Conservation (phyloP, 139 green algal species). For the Picochlorum sp. region DNA sequence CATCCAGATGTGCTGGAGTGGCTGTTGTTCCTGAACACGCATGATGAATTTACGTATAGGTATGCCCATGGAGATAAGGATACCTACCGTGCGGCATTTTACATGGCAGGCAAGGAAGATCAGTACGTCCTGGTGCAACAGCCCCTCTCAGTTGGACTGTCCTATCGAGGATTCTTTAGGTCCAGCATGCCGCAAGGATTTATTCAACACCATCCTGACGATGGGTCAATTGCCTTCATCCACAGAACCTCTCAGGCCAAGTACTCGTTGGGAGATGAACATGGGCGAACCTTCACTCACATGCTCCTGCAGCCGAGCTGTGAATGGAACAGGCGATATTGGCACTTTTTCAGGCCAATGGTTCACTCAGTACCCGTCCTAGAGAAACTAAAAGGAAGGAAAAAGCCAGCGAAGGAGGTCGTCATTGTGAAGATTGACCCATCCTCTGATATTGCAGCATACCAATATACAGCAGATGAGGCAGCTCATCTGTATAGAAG, state of each 20-base stretch:
- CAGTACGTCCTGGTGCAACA: conserved; percentile 11
- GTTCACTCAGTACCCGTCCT: background rate
- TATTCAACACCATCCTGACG: conserved; percentile 21
- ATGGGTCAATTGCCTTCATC: conserved; percentile 13
- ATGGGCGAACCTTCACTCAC: background rate
- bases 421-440: too few species aligned
- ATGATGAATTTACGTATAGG: conserved; percentile 31
- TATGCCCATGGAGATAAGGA: conserved; percentile 34
- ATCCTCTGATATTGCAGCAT: too few species aligned
- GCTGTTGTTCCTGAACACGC: conserved; percentile 30
- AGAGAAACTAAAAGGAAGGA: background rate
- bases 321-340: conserved; percentile 4
- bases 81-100: conserved; percentile 28
- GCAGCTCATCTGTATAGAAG: too few species aligned
- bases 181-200: conserved; percentile 5
- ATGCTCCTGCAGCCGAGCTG: conserved; percentile 10
- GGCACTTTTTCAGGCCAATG: conserved; percentile 11
- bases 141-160: conserved; percentile 1
- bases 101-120: conserved; percentile 13
- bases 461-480: too few species aligned
- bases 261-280: background rate
- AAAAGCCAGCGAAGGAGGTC: too few species aligned
- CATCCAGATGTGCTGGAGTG: conserved; percentile 30
- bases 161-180: background rate
- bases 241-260: conserved; percentile 12